phyloP scores from a whole-genome alignment of 306 rosid species.

The Malus domestica region DNA sequence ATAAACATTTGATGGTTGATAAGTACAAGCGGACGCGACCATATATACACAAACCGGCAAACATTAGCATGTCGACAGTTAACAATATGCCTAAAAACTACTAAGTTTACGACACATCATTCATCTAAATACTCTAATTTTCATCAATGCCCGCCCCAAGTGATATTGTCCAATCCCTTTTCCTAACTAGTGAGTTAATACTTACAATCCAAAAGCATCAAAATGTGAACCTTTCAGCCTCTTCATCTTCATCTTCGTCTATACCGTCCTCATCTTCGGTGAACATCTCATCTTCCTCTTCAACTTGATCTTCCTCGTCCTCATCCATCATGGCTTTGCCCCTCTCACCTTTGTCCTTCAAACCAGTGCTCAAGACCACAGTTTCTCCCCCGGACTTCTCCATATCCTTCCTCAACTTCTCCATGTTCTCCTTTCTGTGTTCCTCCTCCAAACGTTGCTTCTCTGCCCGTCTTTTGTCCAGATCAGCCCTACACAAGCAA shows the following conservation, averaged over 20 bases:
- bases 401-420: conserved; percentile 66
- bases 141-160: not conserved
- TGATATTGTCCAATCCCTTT: not conserved
- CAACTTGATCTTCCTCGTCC: conserved; percentile 32
- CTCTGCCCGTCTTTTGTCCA: conserved; percentile 71
- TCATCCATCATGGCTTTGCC: conserved; percentile 39
- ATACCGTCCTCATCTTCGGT: conserved; percentile 42
- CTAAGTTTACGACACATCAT: no score
- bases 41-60: no score
- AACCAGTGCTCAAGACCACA: conserved; percentile 70
- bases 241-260: conserved; percentile 36
- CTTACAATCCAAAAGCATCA: conserved; percentile 25
- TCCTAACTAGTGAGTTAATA: not conserved
- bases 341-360: conserved; percentile 39
- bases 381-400: conserved; percentile 53
- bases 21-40: no score
- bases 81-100: no score
- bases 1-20: no score
- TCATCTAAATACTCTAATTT: not conserved
- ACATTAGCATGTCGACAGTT: no score
- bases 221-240: conserved; percentile 39
- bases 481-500: conserved; percentile 53
- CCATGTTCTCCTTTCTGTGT: conserved; percentile 62
- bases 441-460: conserved; percentile 77
- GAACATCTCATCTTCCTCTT: conserved; percentile 33